These are phyloP conservation scores for Colletotrichum orbiculare DNA, from an alignment of 2,329 filamentous ascomycete species.

Conservation along the genomic window DNA sequence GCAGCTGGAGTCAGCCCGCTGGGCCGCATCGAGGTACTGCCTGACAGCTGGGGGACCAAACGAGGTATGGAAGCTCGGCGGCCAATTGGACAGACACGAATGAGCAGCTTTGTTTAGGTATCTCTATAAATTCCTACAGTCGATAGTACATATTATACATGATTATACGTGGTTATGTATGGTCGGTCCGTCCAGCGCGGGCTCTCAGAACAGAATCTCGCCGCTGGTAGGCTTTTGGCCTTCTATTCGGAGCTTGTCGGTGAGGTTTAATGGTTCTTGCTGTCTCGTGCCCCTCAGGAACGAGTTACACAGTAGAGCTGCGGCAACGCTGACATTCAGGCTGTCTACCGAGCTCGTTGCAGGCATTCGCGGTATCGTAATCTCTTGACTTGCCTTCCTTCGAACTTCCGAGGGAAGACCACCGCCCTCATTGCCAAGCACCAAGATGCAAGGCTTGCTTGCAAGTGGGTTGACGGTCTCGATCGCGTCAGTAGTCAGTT, in stretches of 20 bases:
- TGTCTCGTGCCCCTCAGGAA: constrained; percentile 63
- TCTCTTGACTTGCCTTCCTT: constrained; percentile 71
- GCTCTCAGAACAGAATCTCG: constrained; percentile 30
- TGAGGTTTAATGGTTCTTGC: constrained; percentile 41
- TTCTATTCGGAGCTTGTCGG: constrained; percentile 48
- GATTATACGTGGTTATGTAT: not conserved
- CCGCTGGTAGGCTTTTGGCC: constrained; percentile 43
- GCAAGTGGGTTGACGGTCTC: constrained; percentile 64
- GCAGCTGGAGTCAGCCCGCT: too few species aligned
- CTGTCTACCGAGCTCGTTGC: constrained; percentile 78
- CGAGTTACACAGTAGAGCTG: constrained; percentile 78
- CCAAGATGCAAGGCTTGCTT: constrained; percentile 76
- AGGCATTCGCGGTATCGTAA: constrained; percentile 72
- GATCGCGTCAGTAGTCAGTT: constrained; percentile 61
- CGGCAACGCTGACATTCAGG: constrained; percentile 92
- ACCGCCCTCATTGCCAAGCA: constrained; percentile 85
- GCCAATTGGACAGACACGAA: too few species aligned
- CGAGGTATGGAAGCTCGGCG: too few species aligned
- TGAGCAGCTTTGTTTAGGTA: not conserved
- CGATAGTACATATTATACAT: constrained; percentile 21
- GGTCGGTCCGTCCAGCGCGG: not conserved
- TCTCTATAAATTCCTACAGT: constrained; percentile 16
- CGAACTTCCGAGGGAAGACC: constrained; percentile 75
- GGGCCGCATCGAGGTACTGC: too few species aligned
- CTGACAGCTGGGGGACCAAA: too few species aligned